Conservation (phyloP, 2,329 filamentous ascomycete genomes). For the Lachnellula suecica region DNA sequence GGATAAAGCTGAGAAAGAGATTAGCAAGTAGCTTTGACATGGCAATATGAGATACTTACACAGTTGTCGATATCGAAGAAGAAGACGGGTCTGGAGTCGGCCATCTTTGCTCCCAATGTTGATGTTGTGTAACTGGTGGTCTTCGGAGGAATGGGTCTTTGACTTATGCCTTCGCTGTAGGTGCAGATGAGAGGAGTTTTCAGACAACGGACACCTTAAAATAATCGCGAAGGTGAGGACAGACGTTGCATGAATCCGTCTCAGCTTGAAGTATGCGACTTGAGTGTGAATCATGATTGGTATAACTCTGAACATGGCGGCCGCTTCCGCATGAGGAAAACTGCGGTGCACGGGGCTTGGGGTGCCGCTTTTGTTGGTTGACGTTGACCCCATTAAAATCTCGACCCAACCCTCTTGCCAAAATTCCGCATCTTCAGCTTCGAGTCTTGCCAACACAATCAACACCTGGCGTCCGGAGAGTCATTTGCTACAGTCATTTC, state of each 20-base stretch:
- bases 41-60: slow-evolving; percentile 43
- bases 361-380: too few species aligned
- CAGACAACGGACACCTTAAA: neutral
- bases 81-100: slow-evolving; percentile 50
- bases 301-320: neutral
- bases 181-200: neutral
- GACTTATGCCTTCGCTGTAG: neutral
- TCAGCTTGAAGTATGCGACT: neutral
- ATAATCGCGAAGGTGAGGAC: neutral
- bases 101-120: slow-evolving; percentile 9
- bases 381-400: too few species aligned
- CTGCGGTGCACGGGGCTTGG: too few species aligned
- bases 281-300: neutral
- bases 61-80: slow-evolving; percentile 99
- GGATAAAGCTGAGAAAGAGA: slow-evolving; percentile 65
- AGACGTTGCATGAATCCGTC: neutral
- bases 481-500: slow-evolving; percentile 11
- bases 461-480: slow-evolving; percentile 1
- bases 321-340: neutral
- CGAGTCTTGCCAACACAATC: neutral
- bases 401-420: neutral
- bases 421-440: neutral
- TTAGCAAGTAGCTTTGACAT: neutral
- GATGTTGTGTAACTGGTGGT: neutral
- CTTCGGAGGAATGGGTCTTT: neutral